Evolutionary conservation across 441 rosid genomes (phyloP), one percentile per base, ranked within the genome.

Genomic region (Omphalea diandra): DNA sequence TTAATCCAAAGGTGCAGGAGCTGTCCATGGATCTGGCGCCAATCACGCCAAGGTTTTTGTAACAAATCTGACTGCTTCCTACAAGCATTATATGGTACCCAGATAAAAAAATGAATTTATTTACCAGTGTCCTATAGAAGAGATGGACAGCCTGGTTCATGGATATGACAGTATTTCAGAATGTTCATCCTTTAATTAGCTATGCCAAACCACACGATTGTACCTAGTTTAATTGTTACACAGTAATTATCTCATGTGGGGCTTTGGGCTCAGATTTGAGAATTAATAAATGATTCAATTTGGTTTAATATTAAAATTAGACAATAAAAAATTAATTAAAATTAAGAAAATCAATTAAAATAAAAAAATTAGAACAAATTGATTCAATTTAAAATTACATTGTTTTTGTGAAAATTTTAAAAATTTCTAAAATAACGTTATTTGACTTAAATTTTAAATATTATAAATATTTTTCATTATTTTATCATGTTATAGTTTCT

Each of bases 141-240:
- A 12, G 24, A 26, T 47, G 15, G 69, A 65, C 69, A 65, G 29
- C 57, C 69, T 65, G 58, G 69, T 65, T 65, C 41, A 47, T 11
- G 26, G 57, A 11, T n/a, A 20, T 59, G 15, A 38, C 49, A 20
- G 31, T 4, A 20, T 35, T 33, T 15, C 64, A 60, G 9, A 3
- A 40, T 41, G 53, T 43, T 63, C 67, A 26, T 40, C 27, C 1
- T 55, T 26, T 22, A 1, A n/a, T n/a, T n/a, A n/a, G n/a, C n/a
- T n/a, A 61, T 7, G 4, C 32, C 47, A n/a, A 24, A 38, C 49
- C 67, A 63, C 35, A 41, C 67, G 43, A 20, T 27, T 24, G 41
- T 62, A 24, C 50, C 52, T n/a, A 40, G 3, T 41, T 14, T 10
- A 24, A 41, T 22, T 63, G 55, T 46, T 55, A 63, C 18, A 53